These are phyloP conservation scores for Microdochium bolleyi DNA, from an alignment of 2,329 filamentous ascomycete genomes.

Conservation along the genomic window DNA sequence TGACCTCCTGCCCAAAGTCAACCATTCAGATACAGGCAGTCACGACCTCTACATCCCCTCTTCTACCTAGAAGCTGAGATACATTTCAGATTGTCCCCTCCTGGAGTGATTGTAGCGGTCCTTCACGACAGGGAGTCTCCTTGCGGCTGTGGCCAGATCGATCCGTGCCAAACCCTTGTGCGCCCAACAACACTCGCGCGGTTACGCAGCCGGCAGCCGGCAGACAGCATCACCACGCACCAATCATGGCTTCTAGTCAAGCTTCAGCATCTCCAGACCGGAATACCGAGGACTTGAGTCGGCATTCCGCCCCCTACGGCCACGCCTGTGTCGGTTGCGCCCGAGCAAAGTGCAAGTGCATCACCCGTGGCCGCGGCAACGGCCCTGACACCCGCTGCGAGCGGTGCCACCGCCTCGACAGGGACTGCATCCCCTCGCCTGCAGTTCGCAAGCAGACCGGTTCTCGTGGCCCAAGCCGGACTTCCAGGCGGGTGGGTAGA, in stretches of 20 bases:
- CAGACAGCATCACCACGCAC: not conserved
- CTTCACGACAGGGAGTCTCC: too few species aligned
- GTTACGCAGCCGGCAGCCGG: not conserved
- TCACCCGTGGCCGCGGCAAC: slow-evolving; percentile 18
- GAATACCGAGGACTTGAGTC: not conserved
- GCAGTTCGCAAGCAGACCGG: slow-evolving; percentile 23
- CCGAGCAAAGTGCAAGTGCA: slow-evolving; percentile 36
- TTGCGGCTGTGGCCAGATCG: too few species aligned
- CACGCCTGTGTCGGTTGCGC: slow-evolving; percentile 31
- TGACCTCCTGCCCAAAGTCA: not conserved
- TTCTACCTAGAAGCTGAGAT: not conserved
- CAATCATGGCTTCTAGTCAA: not conserved
- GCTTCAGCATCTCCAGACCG: not conserved
- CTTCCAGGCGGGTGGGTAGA: not conserved
- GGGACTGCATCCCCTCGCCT: slow-evolving; percentile 27
- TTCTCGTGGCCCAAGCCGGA: slow-evolving; percentile 4
- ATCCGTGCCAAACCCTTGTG: too few species aligned
- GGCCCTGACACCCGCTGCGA: slow-evolving; percentile 17
- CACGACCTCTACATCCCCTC: not conserved
- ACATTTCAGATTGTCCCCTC: not conserved
- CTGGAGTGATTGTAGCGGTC: not conserved
- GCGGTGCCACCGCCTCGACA: slow-evolving; percentile 31
- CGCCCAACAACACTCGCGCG: too few species aligned
- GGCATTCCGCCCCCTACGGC: slow-evolving; percentile 26
- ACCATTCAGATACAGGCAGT: not conserved